A percentile compares a stretch with the other conserved stretches of the same genome.
These are phyloP conservation scores for Huntiella abstrusa DNA, from an alignment of 2,329 filamentous ascomycete species.

Conservation along the genomic window DNA sequence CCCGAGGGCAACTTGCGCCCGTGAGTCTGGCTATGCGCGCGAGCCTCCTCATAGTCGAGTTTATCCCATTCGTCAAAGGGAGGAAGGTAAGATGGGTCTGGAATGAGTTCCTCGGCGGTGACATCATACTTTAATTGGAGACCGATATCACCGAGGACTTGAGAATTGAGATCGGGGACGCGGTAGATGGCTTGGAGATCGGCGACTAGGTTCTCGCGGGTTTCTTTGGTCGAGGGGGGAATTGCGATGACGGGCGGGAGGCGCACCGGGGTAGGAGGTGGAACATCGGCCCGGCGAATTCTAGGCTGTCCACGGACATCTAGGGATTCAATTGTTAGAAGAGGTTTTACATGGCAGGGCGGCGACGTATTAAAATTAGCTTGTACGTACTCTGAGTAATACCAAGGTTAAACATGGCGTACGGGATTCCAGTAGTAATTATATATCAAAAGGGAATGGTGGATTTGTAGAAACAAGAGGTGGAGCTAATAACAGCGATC, in stretches of 20 bases:
- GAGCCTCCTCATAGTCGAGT: constrained; percentile 29
- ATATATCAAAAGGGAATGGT: no score
- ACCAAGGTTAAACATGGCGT: no score
- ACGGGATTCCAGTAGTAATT: no score
- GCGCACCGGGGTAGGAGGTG: constrained; percentile 35
- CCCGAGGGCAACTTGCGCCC: constrained; percentile 32
- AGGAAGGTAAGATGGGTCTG: constrained; percentile 33
- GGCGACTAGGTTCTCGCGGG: constrained; percentile 24
- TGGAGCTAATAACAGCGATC: no score
- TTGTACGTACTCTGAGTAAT: neutral
- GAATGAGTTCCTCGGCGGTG: constrained; percentile 30
- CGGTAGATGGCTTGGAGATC: constrained; percentile 36
- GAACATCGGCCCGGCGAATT: constrained; percentile 31
- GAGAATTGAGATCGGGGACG: constrained; percentile 27
- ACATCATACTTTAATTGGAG: constrained; percentile 35
- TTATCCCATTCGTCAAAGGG: constrained; percentile 33
- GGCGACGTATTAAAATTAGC: neutral
- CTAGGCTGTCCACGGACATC: constrained; percentile 12
- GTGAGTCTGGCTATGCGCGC: constrained; percentile 28
- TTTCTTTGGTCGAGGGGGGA: constrained; percentile 14
- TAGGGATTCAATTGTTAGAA: neutral
- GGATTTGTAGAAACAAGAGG: no score
- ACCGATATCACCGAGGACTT: constrained; percentile 38
- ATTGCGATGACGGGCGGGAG: constrained; percentile 22
- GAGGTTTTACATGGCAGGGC: neutral